Evolutionary conservation across 2,329 filamentous ascomycete genomes (phyloP).

Genomic region (Neonectria punicea): DNA sequence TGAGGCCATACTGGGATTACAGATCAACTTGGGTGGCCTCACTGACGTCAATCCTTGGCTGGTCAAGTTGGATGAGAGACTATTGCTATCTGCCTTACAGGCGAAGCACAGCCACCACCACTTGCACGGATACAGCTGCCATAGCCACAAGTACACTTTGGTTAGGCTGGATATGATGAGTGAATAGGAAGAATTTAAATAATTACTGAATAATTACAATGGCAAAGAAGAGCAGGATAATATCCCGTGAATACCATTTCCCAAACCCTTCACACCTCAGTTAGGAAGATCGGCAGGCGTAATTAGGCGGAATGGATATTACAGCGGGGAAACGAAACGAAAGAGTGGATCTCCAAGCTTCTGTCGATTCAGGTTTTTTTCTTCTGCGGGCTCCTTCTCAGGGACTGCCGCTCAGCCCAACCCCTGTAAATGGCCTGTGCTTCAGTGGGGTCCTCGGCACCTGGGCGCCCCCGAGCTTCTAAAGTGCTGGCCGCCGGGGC

Average conservation of each 20-base stretch:
- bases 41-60: neutral
- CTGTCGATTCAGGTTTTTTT: neutral
- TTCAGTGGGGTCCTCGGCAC: constrained; percentile 29
- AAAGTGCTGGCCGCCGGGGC: constrained; percentile 22
- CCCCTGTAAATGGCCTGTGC: constrained; percentile 32
- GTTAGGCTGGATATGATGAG: neutral
- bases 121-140: neutral
- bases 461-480: constrained; percentile 22
- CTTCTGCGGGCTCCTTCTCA: neutral
- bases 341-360: constrained; percentile 1
- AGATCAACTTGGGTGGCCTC: neutral
- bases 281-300: neutral
- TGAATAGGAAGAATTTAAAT: neutral
- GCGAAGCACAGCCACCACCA: neutral
- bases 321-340: neutral
- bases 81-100: neutral
- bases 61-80: neutral
- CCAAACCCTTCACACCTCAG: neutral
- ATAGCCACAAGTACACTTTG: neutral
- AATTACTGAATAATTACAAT: neutral
- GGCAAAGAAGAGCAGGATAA: neutral
- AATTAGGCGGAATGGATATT: neutral
- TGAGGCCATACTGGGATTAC: neutral
- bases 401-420: neutral
- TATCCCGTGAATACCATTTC: neutral